Conservation (phyloP, 495 filamentous ascomycete species). For the Penicillium lividum region DNA sequence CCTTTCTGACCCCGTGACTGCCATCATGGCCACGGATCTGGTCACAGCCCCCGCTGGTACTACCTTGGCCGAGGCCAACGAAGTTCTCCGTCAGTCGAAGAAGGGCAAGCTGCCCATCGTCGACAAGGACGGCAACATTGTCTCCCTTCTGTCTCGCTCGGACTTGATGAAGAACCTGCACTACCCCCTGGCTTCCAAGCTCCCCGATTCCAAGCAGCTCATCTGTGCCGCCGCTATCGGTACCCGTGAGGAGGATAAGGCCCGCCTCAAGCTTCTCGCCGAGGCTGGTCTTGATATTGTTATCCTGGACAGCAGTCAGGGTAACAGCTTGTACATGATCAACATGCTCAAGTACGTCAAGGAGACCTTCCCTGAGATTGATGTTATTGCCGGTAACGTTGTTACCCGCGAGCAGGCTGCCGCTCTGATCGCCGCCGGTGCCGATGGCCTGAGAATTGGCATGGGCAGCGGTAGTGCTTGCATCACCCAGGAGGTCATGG, state of each 20-base stretch:
- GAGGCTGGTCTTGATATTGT: conserved; percentile 97
- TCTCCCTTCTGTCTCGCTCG: conserved; percentile 92
- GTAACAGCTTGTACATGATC: conserved; percentile 95
- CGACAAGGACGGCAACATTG: conserved; percentile 80
- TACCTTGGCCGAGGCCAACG: conserved; percentile 84
- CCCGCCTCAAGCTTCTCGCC: conserved; percentile 79
- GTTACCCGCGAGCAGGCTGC: conserved; percentile 96
- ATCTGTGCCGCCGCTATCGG: conserved; percentile 95
- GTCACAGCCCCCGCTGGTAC: conserved; percentile 88
- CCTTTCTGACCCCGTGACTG: conserved; percentile 69
- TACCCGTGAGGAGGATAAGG: conserved; percentile 89
- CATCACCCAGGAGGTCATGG: conserved; percentile 99
- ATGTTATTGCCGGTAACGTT: conserved; percentile 98
- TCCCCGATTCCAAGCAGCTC: conserved; percentile 95
- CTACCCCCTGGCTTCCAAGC: conserved; percentile 95
- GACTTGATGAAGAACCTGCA: conserved; percentile 99
- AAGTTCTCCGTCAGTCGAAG: conserved; percentile 90
- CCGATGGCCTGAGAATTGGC: conserved; percentile 95
- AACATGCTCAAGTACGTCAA: conserved; percentile 98
- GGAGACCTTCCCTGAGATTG: conserved; percentile 74
- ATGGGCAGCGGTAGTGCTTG: conserved; percentile 98
- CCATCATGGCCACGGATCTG: conserved; percentile 94
- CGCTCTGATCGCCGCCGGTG: conserved; percentile 86
- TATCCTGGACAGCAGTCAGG: conserved; percentile 91
- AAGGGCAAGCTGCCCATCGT: conserved; percentile 99